phyloP scores from a whole-genome alignment of 2,329 filamentous ascomycete species.

The Hypocrella siamensis region DNA sequence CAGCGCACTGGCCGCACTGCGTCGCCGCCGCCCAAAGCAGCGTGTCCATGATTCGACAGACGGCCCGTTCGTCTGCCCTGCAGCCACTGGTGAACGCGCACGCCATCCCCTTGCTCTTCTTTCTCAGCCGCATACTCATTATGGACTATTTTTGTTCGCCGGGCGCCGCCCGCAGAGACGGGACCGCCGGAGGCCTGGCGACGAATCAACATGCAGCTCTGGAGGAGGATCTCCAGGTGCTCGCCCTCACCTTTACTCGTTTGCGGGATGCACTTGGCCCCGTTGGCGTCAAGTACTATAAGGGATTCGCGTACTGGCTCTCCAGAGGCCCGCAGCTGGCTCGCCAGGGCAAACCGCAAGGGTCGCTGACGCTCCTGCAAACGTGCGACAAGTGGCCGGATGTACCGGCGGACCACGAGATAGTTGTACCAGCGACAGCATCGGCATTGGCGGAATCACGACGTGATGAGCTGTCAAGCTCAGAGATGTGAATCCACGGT shows the following conservation, averaged over 20 bases:
- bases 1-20: conserved; percentile 10
- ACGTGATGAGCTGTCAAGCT: no score
- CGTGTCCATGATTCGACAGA: conserved; percentile 8
- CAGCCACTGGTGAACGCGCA: conserved; percentile 8
- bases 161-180: no score
- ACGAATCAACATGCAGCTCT: conserved; percentile 5
- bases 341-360: conserved; percentile 5
- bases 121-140: conserved; percentile 6
- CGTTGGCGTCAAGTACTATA: conserved; percentile 9
- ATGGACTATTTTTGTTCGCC: conserved; percentile 9
- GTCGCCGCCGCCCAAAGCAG: conserved; percentile 7
- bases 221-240: conserved; percentile 8
- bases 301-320: conserved; percentile 8
- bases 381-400: conserved; percentile 8
- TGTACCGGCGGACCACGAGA: background rate
- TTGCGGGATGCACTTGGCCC: conserved; percentile 5
- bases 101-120: conserved; percentile 7
- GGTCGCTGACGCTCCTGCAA: conserved; percentile 6
- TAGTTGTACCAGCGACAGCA: no score
- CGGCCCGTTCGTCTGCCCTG: conserved; percentile 4
- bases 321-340: conserved; percentile 4
- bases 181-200: no score
- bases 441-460: no score
- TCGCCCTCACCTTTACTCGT: conserved; percentile 6
- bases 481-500: no score